Conservation (phyloP, 768 basidiomycete genomes). For the Xerocomellus chrysenteron region DNA sequence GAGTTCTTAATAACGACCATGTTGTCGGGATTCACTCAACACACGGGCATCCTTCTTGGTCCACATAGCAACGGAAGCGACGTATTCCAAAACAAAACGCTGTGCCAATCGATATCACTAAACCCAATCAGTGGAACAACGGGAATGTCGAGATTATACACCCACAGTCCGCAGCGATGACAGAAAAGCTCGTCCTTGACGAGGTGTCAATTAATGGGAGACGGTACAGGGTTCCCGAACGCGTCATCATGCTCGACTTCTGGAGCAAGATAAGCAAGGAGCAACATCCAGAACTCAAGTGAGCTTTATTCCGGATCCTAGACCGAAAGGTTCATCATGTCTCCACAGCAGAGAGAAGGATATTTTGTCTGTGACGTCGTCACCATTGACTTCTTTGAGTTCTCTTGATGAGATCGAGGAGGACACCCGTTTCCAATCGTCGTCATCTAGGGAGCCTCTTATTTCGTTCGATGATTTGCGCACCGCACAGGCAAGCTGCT, state of each 20-base stretch:
- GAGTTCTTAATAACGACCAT: conserved; percentile 33
- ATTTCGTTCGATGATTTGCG: conserved; percentile 49
- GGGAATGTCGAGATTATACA: conserved; percentile 89
- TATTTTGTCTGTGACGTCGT: conserved; percentile 56
- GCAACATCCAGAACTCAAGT: conserved; percentile 42
- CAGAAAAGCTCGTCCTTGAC: conserved; percentile 60
- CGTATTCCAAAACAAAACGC: conserved; percentile 74
- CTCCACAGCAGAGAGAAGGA: conserved; percentile 18
- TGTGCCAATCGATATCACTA: conserved; percentile 71
- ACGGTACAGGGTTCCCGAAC: conserved; percentile 90
- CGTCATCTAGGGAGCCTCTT: conserved; percentile 24
- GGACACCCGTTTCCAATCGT: conserved; percentile 22
- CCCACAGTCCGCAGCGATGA: conserved; percentile 49
- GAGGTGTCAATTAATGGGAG: conserved; percentile 87
- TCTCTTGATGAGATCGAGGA: conserved; percentile 63
- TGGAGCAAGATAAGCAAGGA: conserved; percentile 77
- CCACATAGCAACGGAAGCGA: conserved; percentile 67
- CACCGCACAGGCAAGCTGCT: conserved; percentile 54
- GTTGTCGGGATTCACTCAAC: background rate
- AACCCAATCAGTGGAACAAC: conserved; percentile 76
- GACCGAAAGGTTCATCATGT: background rate
- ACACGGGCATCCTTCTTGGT: conserved; percentile 4
- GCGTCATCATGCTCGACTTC: conserved; percentile 89
- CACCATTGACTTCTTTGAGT: conserved; percentile 72
- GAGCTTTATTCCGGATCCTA: conserved; percentile 19